Evolutionary conservation across 177 flowering plant species (phyloP).

Genomic region (Vitis hybrid): DNA sequence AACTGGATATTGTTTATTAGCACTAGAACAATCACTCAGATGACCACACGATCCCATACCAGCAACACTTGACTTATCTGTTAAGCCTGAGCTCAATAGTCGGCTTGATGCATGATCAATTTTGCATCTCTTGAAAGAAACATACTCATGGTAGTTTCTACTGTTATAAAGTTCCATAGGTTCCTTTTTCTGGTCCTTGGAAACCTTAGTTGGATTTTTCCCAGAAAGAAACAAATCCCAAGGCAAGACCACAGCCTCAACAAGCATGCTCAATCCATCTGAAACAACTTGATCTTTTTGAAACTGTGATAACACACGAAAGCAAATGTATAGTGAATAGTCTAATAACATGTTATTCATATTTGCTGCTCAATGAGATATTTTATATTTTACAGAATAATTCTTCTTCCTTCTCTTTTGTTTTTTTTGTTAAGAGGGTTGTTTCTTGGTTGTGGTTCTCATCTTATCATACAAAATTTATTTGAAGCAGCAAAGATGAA

Average conservation of each 20-base stretch:
- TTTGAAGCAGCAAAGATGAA: neutral
- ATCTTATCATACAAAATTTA: neutral
- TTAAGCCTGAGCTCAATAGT: slow-evolving; percentile 6
- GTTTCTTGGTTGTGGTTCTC: neutral
- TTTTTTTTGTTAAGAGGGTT: too few species aligned
- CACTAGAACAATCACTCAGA: slow-evolving; percentile 3
- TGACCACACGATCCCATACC: slow-evolving; percentile 2
- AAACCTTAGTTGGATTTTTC: slow-evolving; percentile 19
- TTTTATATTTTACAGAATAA: too few species aligned
- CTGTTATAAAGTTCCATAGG: slow-evolving; percentile 7
- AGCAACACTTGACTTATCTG: slow-evolving; percentile 1
- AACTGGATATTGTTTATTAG: slow-evolving; percentile 7
- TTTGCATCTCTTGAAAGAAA: slow-evolving; percentile 45
- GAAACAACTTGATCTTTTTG: slow-evolving; percentile 29
- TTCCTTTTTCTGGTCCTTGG: slow-evolving; percentile 12
- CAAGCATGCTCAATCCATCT: slow-evolving; percentile 43
- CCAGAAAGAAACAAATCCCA: slow-evolving; percentile 54
- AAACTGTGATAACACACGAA: slow-evolving; percentile 34
- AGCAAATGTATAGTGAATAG: neutral
- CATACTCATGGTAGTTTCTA: slow-evolving; percentile 14
- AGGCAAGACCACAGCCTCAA: slow-evolving; percentile 69
- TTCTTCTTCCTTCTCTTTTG: too few species aligned
- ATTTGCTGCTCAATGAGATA: too few species aligned
- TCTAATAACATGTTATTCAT: neutral
- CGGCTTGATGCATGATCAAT: slow-evolving; percentile 19